These are phyloP conservation scores for Pistacia atlantica DNA, from an alignment of 345 rosid species.

Conservation along the genomic window DNA sequence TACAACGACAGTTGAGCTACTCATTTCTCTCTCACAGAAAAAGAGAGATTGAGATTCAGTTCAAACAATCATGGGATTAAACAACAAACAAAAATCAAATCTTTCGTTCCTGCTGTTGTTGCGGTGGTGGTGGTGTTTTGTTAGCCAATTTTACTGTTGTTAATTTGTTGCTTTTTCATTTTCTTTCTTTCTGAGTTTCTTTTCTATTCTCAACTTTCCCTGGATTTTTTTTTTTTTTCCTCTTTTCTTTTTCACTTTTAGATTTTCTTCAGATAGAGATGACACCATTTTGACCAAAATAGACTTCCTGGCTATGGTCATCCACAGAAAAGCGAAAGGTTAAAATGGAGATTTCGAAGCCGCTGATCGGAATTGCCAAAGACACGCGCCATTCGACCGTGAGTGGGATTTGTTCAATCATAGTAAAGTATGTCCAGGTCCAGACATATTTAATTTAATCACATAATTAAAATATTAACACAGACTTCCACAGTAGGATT, in stretches of 20 bases:
- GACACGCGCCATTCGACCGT: slow-evolving; percentile 23
- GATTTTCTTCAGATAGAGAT: slow-evolving; percentile 25
- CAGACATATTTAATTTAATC: not conserved
- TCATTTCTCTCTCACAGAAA: slow-evolving; percentile 11
- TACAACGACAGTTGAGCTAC: slow-evolving; percentile 29
- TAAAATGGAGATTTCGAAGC: not conserved
- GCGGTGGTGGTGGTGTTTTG: slow-evolving; percentile 14
- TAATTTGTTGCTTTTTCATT: not conserved
- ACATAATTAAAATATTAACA: not conserved
- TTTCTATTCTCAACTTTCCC: slow-evolving; percentile 20
- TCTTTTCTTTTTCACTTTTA: not conserved
- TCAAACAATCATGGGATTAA: slow-evolving; percentile 10
- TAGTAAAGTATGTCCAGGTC: slow-evolving; percentile 9
- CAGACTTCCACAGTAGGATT: too few species aligned
- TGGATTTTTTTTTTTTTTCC: slow-evolving; percentile 18
- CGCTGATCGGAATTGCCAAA: not conserved
- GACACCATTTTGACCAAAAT: slow-evolving; percentile 8
- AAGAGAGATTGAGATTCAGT: slow-evolving; percentile 5
- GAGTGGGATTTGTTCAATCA: not conserved
- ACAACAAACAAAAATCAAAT: not conserved
- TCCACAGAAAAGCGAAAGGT: not conserved
- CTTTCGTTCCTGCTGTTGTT: too few species aligned
- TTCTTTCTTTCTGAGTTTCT: slow-evolving; percentile 12
- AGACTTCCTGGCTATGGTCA: not conserved
- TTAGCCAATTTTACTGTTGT: slow-evolving; percentile 17